phyloP scores from a whole-genome alignment of 2,329 filamentous ascomycete genomes.

The Diaporthe eres region DNA sequence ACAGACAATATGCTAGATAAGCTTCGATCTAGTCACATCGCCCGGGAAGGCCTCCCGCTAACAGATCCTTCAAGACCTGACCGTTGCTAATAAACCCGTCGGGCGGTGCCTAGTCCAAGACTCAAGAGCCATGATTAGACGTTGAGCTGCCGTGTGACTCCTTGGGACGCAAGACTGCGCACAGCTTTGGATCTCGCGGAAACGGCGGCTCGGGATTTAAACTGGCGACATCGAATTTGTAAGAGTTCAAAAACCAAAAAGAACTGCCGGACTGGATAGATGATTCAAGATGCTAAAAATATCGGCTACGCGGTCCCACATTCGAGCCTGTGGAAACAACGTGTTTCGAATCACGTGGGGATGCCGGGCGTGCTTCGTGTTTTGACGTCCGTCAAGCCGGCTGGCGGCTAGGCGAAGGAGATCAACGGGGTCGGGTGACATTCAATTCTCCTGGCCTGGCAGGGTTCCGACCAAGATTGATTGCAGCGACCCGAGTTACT shows the following conservation, averaged over 20 bases:
- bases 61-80: not conserved
- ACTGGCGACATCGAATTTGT: not conserved
- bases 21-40: not conserved
- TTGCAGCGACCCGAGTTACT: not conserved
- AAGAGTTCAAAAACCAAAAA: not conserved
- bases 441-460: not conserved
- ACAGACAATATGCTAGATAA: not conserved
- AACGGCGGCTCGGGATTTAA: not conserved
- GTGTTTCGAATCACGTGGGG: slow-evolving; percentile 31
- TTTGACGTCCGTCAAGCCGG: slow-evolving; percentile 12
- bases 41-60: not conserved
- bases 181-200: not conserved
- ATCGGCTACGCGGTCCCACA: not conserved
- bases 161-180: not conserved
- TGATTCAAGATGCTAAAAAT: not conserved
- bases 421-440: slow-evolving; percentile 33
- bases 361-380: slow-evolving; percentile 7
- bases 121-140: not conserved
- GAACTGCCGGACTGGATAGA: not conserved
- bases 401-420: slow-evolving; percentile 32
- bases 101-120: not conserved
- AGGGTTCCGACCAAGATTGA: slow-evolving; percentile 17
- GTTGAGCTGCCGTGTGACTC: not conserved
- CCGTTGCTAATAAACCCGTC: not conserved
- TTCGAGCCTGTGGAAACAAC: slow-evolving; percentile 7